Percentiles rank a stretch among this genome's conserved stretches.
Evolutionary conservation across 805 yeast genomes (phyloP).

Genomic region (Cyberlindnera meyerae): DNA sequence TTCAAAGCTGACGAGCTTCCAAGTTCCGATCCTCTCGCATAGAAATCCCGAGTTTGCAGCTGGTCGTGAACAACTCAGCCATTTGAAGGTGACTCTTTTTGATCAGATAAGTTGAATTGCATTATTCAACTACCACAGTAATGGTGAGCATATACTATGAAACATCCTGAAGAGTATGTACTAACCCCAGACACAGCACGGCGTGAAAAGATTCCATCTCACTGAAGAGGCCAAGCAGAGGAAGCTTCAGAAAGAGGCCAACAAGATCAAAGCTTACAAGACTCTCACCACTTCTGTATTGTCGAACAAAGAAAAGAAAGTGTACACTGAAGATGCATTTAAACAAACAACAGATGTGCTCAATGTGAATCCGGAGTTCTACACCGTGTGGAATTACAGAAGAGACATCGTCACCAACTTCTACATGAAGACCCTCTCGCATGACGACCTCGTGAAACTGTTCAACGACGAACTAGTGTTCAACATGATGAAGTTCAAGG

Average conservation of each 20-base stretch:
- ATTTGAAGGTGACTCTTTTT: too few relatives aligned
- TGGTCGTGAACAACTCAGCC: too few relatives aligned
- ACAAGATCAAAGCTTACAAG: conserved; percentile 54
- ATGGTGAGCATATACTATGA: too few relatives aligned
- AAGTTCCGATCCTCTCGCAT: too few relatives aligned
- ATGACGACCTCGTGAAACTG: conserved; percentile 25
- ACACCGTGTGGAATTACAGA: conserved; percentile 86
- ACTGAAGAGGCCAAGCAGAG: conserved; percentile 49
- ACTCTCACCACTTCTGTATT: conserved; percentile 41
- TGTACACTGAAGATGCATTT: conserved; percentile 37
- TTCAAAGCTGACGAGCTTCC: too few relatives aligned
- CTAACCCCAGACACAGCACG: conserved; percentile 46
- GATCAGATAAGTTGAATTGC: too few relatives aligned
- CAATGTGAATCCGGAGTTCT: conserved; percentile 74
- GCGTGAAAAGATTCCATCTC: conserved; percentile 56
- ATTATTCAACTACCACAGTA: too few relatives aligned
- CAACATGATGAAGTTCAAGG: conserved; percentile 51
- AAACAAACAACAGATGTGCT: conserved; percentile 54
- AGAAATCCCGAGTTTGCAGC: too few relatives aligned
- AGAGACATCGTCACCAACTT: conserved; percentile 53
- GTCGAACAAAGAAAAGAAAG: conserved; percentile 25
- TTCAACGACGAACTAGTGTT: conserved; percentile 58
- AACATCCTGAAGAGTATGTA: too few relatives aligned
- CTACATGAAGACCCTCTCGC: conserved; percentile 13
- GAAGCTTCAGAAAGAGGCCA: conserved; percentile 53